Evolutionary conservation across 2,329 filamentous ascomycete genomes (phyloP), one percentile per base, ranked within the genome.

Genomic region (Rugonectria rugulosa): DNA sequence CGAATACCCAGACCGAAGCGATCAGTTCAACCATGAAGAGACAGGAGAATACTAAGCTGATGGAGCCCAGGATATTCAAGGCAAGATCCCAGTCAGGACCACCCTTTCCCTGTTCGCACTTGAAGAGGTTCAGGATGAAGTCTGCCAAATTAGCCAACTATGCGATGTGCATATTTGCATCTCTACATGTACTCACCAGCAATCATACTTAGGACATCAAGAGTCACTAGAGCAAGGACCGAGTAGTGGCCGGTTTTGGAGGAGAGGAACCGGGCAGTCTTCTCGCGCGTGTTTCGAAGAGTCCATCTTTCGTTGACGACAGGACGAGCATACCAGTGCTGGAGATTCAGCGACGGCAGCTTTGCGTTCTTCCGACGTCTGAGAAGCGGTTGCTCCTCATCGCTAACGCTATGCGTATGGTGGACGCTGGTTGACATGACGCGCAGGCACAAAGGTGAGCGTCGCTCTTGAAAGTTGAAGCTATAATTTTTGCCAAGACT

Each of bases 1-100:
- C 87, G 74, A 87, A 89, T 3, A 84, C 84, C 75, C 85, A 84
- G 3, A 89, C 70, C 24, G 79, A 82, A 3, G 81, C 72, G 9
- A 81, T 50, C 69, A 90, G 71, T 72, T 91, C 88, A 1, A 80
- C 63, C 75, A 90, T 78, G 68, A 91, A 91, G 23, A 89, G 65
- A 61, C 79, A 83, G 51, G 84, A 88, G 67, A 90, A 85, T 2
- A 83, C 74, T 38, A 89, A 70, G 6, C 84, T 47, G 12, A 53
- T 82, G 27, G 82, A 57, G 10, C 54, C 49, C 1, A 57, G 17
- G 8, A 53, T 29, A 7, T 49, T 32, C 32, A 57, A 26, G 29
- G 49, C 54, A 24, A 53, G 50, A 11, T 57, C 54, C 54, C 49
- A 57, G 21, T 57, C 44, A 1, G 49, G 38, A 2, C 54, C 54